Base-by-base conservation (phyloP, 306 rosid genomes). In the Malus fusca region DNA sequence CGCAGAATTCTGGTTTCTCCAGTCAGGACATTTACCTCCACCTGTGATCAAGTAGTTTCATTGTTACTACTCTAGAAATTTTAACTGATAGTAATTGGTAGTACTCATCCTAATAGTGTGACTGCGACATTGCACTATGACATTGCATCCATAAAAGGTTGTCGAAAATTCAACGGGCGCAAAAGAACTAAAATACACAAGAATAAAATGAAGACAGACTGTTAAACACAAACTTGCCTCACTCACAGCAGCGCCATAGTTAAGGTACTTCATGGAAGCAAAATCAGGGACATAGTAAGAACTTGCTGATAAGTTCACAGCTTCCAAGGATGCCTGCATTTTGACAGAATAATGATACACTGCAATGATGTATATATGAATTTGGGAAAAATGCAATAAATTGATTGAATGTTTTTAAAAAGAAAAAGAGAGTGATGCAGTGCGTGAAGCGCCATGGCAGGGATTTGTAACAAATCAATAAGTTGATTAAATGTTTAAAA, bases 171-270 rank as follows among this genome's bases (percentile, higher is more conserved):
- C 71, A 14, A 40, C 52, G 19, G 35, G 66, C 42, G 30, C 31
- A 75, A 68, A 72, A 61, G 72, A 70, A 48, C 68, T 64, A 78
- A 43, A 53, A 40, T 33, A 68, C 79, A 63, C 31, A 30, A 71
- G 60, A 26, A 30, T 14, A 76, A 15, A 51, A 25, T 70, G 60
- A 42, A 69, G 33, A 3, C 22, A 42, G 62, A 60, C 11, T 23
- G 11, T 18, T 25, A 22, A 66, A 17, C 62, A 31, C 11, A 72
- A 76, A 79, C 88, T 77, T 71, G 78, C 98, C 97, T 95, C 97
- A 51, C 97, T 92, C 76, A 89, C 88, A 68, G 98, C 98, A 22
- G 90, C 96, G 52, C 97, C 98, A 75, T 92, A 92, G 79, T 86
- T 95, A 46, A 89, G 81, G 88, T 95, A 95, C 22, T 8, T 52